phyloP scores from a whole-genome alignment of 805 yeast species.

The Saturnispora saitoi region DNA sequence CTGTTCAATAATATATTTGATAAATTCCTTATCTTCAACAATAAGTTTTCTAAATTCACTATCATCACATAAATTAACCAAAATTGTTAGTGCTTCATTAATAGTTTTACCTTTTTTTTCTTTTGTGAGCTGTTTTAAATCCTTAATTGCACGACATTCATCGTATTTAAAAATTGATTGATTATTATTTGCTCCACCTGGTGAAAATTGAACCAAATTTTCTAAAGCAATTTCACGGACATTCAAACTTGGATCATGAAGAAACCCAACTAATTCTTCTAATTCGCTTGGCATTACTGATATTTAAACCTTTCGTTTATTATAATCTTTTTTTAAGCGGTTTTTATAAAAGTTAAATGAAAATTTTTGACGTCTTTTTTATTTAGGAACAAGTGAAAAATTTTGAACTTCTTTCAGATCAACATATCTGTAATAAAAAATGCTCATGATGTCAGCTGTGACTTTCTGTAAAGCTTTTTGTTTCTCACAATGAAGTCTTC shows the following conservation, averaged over 20 bases:
- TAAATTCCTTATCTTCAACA: slow-evolving; percentile 53
- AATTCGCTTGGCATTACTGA: slow-evolving; percentile 15
- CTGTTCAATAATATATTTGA: slow-evolving; percentile 38
- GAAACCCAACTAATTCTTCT: slow-evolving; percentile 55
- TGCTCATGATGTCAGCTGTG: slow-evolving; percentile 1
- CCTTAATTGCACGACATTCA: slow-evolving; percentile 60
- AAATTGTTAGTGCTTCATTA: slow-evolving; percentile 63
- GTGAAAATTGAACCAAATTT: slow-evolving; percentile 72
- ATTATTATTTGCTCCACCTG: slow-evolving; percentile 48
- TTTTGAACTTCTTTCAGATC: background rate
- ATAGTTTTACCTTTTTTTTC: slow-evolving; percentile 49
- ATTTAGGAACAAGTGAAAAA: background rate
- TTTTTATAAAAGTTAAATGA: background rate
- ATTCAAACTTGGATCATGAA: slow-evolving; percentile 73
- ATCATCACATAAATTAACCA: slow-evolving; percentile 79
- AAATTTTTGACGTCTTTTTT: background rate
- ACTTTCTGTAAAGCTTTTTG: slow-evolving; percentile 23
- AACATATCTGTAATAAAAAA: background rate
- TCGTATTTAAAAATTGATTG: slow-evolving; percentile 60
- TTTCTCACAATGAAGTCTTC: slow-evolving; percentile 26
- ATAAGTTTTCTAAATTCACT: slow-evolving; percentile 51
- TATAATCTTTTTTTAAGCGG: background rate
- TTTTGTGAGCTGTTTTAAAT: slow-evolving; percentile 52
- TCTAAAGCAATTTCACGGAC: slow-evolving; percentile 80
- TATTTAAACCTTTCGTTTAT: background rate